Conservation (phyloP, 2,329 filamentous ascomycete genomes). For the Tolypocladium album region DNA sequence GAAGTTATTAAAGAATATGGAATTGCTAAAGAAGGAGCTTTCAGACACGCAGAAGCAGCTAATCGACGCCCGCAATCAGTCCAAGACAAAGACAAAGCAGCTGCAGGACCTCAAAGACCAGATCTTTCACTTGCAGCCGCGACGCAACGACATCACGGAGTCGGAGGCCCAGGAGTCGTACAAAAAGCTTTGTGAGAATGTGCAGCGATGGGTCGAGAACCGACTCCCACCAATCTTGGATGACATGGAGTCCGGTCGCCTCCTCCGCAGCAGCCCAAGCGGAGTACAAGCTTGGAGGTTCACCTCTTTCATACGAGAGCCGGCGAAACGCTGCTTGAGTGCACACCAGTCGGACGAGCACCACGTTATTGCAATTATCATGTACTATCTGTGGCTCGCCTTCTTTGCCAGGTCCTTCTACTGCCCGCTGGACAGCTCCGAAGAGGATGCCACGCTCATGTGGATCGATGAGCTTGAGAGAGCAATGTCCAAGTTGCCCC, state of each 20-base stretch:
- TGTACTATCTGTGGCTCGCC: conserved; percentile 25
- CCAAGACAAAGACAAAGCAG: conserved; percentile 14
- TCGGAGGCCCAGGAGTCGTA: conserved; percentile 23
- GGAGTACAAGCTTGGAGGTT: conserved; percentile 18
- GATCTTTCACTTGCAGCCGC: conserved; percentile 20
- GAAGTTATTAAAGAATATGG: conserved; percentile 15
- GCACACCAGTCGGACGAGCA: conserved; percentile 22
- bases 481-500: conserved; percentile 21
- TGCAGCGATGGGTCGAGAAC: conserved; percentile 26
- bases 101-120: conserved; percentile 19
- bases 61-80: conserved; percentile 16
- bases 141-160: conserved; percentile 24
- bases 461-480: conserved; percentile 23
- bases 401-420: conserved; percentile 26
- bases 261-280: conserved; percentile 12
- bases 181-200: conserved; percentile 18
- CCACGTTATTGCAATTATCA: conserved; percentile 23
- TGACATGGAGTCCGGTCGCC: conserved; percentile 16
- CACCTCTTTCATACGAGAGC: conserved; percentile 21
- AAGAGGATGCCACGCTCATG: conserved; percentile 15
- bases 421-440: conserved; percentile 21
- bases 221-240: conserved; percentile 19
- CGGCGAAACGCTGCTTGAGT: conserved; percentile 19
- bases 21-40: conserved; percentile 18
- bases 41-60: conserved; percentile 18